Evolutionary conservation across 2,329 filamentous ascomycete species (phyloP).

Genomic region (Alternaria burnsii): DNA sequence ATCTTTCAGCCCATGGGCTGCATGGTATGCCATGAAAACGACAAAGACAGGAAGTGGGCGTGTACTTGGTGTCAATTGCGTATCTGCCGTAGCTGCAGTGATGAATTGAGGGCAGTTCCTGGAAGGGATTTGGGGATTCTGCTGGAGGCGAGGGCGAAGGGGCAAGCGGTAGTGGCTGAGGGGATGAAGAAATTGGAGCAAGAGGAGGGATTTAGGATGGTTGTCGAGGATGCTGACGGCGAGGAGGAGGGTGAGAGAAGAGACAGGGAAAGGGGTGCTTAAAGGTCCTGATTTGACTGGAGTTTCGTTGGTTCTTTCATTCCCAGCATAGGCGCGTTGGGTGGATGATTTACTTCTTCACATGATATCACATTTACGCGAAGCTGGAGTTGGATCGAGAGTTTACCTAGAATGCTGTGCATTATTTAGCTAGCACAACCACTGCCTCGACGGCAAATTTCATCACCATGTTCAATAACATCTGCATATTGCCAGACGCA

Average conservation of each 20-base stretch:
- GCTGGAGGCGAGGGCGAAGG: constrained; percentile 24
- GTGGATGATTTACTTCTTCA: not conserved
- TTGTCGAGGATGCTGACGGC: constrained; percentile 13
- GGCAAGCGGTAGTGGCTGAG: not conserved
- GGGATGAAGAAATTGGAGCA: not conserved
- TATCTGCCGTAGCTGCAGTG: constrained; percentile 43
- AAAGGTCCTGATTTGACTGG: not conserved
- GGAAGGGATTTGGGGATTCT: constrained; percentile 30
- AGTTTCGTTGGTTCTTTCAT: not conserved
- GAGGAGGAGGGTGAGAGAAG: constrained; percentile 7
- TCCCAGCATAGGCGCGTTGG: not conserved
- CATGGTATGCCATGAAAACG: constrained; percentile 45
- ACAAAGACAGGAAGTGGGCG: constrained; percentile 38
- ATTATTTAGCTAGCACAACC: constrained; percentile 8
- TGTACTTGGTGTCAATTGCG: constrained; percentile 51
- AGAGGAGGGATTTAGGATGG: constrained; percentile 8
- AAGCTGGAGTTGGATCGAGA: not conserved
- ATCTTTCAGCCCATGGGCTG: constrained; percentile 46
- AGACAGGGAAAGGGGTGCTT: not conserved
- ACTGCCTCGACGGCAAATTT: constrained; percentile 6
- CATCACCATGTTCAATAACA: not conserved
- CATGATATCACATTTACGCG: constrained; percentile 2
- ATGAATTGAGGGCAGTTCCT: constrained; percentile 31
- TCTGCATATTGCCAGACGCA: not conserved
- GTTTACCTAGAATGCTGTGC: constrained; percentile 3